These are phyloP conservation scores for Chrysoporthe austroafricana DNA, from an alignment of 2,329 filamentous ascomycete species.

Conservation along the genomic window DNA sequence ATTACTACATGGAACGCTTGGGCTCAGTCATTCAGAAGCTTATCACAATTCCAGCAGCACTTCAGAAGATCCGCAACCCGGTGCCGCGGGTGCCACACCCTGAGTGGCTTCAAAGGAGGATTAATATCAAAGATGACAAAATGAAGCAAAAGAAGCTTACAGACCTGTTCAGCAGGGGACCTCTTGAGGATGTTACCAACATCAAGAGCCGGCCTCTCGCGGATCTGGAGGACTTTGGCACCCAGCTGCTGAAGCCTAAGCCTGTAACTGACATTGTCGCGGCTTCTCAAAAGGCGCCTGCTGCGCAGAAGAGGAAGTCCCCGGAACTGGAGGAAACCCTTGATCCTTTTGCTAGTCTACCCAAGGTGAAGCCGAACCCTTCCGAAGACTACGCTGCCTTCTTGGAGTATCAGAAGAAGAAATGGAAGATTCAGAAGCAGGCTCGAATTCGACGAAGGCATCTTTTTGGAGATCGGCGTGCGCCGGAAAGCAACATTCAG, in stretches of 20 bases:
- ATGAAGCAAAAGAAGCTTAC: constrained; percentile 99
- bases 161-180: constrained; percentile 78
- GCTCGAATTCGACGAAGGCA: constrained; percentile 84
- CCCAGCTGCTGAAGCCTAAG: constrained; percentile 68
- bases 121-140: constrained; percentile 93
- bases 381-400: constrained; percentile 87
- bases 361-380: constrained; percentile 81
- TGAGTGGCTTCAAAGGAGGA: constrained; percentile 93
- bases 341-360: constrained; percentile 82
- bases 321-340: constrained; percentile 67
- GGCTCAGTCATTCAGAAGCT: constrained; percentile 98
- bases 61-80: constrained; percentile 93
- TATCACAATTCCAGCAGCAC: constrained; percentile 94
- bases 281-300: constrained; percentile 57
- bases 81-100: constrained; percentile 92
- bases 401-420: constrained; percentile 93
- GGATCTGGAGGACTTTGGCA: constrained; percentile 84
- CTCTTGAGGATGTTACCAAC: constrained; percentile 75
- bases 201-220: constrained; percentile 56
- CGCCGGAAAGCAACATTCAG: constrained; percentile 66
- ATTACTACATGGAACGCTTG: constrained; percentile 94
- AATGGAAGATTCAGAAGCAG: constrained; percentile 98
- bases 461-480: constrained; percentile 84
- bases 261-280: constrained; percentile 57
- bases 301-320: constrained; percentile 72